phyloP scores from a whole-genome alignment of 441 rosid genomes.

The Euphorbia celastroides region DNA sequence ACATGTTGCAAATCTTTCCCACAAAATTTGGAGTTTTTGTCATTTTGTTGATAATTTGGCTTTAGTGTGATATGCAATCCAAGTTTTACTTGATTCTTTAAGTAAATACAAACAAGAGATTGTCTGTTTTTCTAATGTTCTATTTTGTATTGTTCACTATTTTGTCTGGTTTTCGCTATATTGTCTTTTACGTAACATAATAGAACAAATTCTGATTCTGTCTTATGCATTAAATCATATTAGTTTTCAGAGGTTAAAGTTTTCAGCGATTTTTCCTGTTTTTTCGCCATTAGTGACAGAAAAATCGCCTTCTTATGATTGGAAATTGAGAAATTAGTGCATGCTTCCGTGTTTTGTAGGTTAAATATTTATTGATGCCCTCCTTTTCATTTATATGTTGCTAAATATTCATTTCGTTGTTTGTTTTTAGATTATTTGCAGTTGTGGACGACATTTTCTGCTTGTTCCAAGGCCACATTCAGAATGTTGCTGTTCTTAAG shows the following conservation, averaged over 20 bases:
- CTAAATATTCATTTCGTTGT: neutral
- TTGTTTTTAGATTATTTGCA: conserved; percentile 60
- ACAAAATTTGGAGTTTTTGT: too few species aligned
- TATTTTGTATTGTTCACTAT: neutral
- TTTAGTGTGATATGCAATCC: conserved; percentile 4
- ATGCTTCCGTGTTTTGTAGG: neutral
- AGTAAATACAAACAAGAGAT: conserved; percentile 14
- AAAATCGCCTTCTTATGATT: neutral
- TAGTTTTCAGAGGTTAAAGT: neutral
- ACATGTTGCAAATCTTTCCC: too few species aligned
- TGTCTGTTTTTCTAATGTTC: neutral
- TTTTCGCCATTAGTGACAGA: neutral
- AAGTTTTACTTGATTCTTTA: conserved; percentile 6
- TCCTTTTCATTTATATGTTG: neutral
- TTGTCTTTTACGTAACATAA: neutral
- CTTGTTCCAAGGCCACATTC: conserved; percentile 90
- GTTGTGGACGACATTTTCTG: conserved; percentile 96
- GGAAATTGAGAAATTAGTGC: neutral
- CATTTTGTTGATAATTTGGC: conserved; percentile 11
- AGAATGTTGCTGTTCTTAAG: conserved; percentile 73
- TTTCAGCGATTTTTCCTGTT: neutral
- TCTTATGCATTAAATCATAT: neutral
- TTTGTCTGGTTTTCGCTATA: neutral
- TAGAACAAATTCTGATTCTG: neutral
- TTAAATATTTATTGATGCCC: neutral